A percentile compares a stretch with the other conserved stretches of the same genome.
Conservation (phyloP, 768 basidiomycete species). For the Lentinus tigrinus region DNA sequence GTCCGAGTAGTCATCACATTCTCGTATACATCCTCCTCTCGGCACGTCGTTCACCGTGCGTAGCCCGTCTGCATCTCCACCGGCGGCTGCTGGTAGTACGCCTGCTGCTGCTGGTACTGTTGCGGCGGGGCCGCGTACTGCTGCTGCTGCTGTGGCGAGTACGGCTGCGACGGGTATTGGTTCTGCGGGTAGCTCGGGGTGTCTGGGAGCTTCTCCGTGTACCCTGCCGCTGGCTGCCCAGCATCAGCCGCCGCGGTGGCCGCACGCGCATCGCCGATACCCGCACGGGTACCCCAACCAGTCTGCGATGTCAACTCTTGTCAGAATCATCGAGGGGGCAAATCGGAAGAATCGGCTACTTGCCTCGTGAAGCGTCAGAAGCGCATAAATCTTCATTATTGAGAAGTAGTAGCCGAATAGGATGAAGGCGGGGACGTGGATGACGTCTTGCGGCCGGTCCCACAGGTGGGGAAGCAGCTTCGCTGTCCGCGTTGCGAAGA, state of each 20-base stretch:
- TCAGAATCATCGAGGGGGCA: background rate
- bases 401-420: constrained; percentile 93
- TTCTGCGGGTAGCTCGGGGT: constrained; percentile 20
- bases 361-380: constrained; percentile 87
- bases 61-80: constrained; percentile 34
- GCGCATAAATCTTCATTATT: constrained; percentile 91
- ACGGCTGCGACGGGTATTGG: constrained; percentile 8
- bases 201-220: constrained; percentile 26
- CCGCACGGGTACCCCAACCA: constrained; percentile 94
- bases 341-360: constrained; percentile 21
- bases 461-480: constrained; percentile 70
- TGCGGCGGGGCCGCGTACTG: constrained; percentile 8
- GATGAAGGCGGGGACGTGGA: constrained; percentile 65
- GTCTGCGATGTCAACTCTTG: constrained; percentile 46
- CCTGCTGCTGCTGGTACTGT: background rate
- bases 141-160: constrained; percentile 1
- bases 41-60: constrained; percentile 8
- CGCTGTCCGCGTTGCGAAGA: constrained; percentile 66
- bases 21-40: constrained; percentile 3
- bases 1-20: background rate
- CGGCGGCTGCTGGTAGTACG: constrained; percentile 22
- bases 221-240: constrained; percentile 23
- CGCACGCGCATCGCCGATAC: constrained; percentile 80
- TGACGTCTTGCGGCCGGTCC: constrained; percentile 55
- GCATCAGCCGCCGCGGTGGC: constrained; percentile 69